These are phyloP conservation scores for Fusarium succisae DNA, from an alignment of 2,329 filamentous ascomycete genomes.

Conservation along the genomic window DNA sequence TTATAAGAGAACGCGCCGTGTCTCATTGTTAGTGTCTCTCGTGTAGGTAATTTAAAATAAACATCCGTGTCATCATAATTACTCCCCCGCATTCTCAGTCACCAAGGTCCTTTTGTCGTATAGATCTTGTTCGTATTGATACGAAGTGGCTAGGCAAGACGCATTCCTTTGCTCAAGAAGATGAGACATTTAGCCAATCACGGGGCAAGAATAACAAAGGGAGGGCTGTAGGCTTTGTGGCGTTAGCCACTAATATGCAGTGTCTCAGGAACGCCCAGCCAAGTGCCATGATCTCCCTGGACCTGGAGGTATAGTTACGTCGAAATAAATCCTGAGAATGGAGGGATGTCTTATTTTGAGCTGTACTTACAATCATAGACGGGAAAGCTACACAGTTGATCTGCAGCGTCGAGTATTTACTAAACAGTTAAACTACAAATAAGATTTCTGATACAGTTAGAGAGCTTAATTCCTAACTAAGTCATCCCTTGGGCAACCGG, in stretches of 20 bases:
- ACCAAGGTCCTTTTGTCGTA: neutral
- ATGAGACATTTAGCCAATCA: neutral
- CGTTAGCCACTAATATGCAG: neutral
- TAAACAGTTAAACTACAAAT: neutral
- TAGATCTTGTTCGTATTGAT: neutral
- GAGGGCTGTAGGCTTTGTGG: neutral
- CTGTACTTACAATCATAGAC: too few species aligned
- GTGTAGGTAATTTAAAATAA: neutral
- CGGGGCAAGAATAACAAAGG: neutral
- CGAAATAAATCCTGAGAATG: neutral
- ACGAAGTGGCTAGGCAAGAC: neutral
- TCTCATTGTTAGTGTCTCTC: neutral
- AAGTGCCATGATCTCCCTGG: neutral
- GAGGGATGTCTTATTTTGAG: neutral
- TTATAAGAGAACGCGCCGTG: neutral
- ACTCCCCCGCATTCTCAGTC: neutral
- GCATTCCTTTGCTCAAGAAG: neutral
- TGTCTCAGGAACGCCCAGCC: neutral
- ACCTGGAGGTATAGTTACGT: neutral
- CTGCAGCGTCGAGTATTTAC: neutral
- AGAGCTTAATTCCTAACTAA: neutral
- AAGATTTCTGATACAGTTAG: too few species aligned
- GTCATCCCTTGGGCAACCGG: neutral
- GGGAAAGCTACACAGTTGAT: neutral
- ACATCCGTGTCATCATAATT: neutral